Base-by-base conservation (phyloP, 2,329 filamentous ascomycete species). In the Xylariaceae sp. region DNA sequence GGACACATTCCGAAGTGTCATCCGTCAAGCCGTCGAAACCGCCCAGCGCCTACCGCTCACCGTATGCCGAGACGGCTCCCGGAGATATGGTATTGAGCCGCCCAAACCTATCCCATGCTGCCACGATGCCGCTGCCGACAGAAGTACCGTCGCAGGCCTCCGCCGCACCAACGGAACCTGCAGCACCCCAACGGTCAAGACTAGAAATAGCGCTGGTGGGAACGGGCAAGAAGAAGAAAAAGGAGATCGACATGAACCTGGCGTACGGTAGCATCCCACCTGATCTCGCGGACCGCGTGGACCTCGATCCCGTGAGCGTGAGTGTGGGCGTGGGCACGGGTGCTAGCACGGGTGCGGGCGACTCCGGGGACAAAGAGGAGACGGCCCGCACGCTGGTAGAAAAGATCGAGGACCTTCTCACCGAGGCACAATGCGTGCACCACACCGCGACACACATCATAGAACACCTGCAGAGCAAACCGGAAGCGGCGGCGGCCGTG, bases 401-500 rank as follows among this genome's bases (percentile, higher is more conserved):
- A 56, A 85, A 83, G 62, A 85, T 95, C 45, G 90, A 95, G 69
- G 74, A 76, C 47, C 76, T 96, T 1, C 78, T 97, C 2, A 84
- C 92, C 60, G 91, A 97, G 71, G 90, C 89, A 19, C 85, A 96
- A 62, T 96, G 91, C 72, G 69, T 95, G 31, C 91, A 96, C 60
- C 85, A 95, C 70, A 88, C 87, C 1, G 92, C 89, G 4, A 85
- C 84, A 0, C 80, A 87, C 50, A 96, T 89, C 59, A 96, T 99
- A 64, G 76, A 86, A 44, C 87, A 89, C 61, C 74, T 91, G 3
- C 86, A 90, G 67, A 83, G 84, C 51, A 78, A 77, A 55, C 91
- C 94, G 0, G 90, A 99, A 61, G 89, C 90, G 2, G 90, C 96
- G 51, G 94, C 94, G 1, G 92, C 94, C 6, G 92, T 99, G 1